Evolutionary conservation across 2,329 filamentous ascomycete genomes (phyloP), one percentile per base, ranked within the genome.

Genomic region (Exophiala sp.): DNA sequence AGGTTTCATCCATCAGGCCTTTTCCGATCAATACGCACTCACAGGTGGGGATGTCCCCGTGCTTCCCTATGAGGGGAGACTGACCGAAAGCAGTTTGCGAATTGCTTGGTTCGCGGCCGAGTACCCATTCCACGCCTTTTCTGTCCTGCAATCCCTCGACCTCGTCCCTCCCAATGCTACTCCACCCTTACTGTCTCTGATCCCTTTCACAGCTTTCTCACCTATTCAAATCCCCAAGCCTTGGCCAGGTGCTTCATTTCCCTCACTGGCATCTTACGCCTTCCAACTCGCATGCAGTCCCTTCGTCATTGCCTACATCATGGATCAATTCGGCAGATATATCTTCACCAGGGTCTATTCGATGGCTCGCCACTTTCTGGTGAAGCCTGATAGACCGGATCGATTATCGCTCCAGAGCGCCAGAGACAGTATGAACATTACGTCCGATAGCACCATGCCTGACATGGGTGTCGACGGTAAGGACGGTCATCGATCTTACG

Each of bases 71-170:
- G 24, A 16, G 18, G n/a, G 18, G 52, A 41, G 37, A n/a, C 62
- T 64, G 43, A 65, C 38, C 21, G n/a, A 46, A 13, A 21, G 24
- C 37, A 73, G 70, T 27, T 53, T 65, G 18, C 63, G 64, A 55
- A 61, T 63, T 19, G 58, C 60, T 2, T 57, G 70, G 29, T 66
- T 70, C 42, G 56, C 67, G 13, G 50, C 71, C 8, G 66, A 69
- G 22, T 63, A 70, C 42, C 69, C 72, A 52, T 62, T 66, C 21
- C 67, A 72, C 49, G 67, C 71, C 61, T 70, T 70, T 49, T 68
- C 69, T 18, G 52, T 70, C 13, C 60, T 73, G 14, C 70, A 73
- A 52, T 65, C 65, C 16, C 65, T 73, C 22, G 66, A 68, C 32
- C 61, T 73, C 16, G 57, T 73, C 14, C 66, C 65, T 18, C 50